Base-by-base conservation (phyloP, 2,329 filamentous ascomycete species). In the Neospermospora avenae region DNA sequence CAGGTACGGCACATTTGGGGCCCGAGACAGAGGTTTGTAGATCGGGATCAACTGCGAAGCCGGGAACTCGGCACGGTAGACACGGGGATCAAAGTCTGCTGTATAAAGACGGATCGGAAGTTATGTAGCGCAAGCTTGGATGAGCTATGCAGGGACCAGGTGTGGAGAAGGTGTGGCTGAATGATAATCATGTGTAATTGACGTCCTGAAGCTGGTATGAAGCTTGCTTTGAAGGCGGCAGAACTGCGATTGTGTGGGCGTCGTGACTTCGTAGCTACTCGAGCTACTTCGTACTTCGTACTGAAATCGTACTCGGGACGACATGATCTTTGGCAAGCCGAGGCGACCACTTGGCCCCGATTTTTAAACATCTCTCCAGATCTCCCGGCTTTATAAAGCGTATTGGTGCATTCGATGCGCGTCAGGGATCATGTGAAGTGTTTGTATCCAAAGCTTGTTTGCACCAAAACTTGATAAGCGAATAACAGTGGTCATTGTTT, bases 1-100 rank as follows among this genome's bases (percentile, higher is more conserved):
- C n/a, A n/a, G n/a, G n/a, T n/a, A 8, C 39, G 7, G 16, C 39
- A n/a, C 18, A 28, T 41, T n/a, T 1, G 28, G 46, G n/a, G 25
- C 16, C 45, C 45, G 45, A 48, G 24, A 48, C 28, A 13, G 6
- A 31, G 28, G 28, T 31, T 31, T 51, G 48, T 34, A 28, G 48
- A 51, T 51, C 48, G 48, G 48, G 48, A 51, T 51, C 48, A 51
- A 14, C 48, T 51, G 48, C 48, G 14, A 51, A 51, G 48, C 31
- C 48, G 48, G 48, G 22, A 51, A 22, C 1, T 51, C 48, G 48
- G 48, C 48, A 51, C 28, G 48, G 18, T 37, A 34, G n/a, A 22
- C 7, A 18, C 46, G 46, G 46, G 46, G 35, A 34, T 10, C n/a
- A 49, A 49, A 37, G 48, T 37, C 6, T 37, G 46, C 35, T 14